Conservation (phyloP, 2,329 filamentous ascomycete species). For the Trichoderma citrinoviride region DNA sequence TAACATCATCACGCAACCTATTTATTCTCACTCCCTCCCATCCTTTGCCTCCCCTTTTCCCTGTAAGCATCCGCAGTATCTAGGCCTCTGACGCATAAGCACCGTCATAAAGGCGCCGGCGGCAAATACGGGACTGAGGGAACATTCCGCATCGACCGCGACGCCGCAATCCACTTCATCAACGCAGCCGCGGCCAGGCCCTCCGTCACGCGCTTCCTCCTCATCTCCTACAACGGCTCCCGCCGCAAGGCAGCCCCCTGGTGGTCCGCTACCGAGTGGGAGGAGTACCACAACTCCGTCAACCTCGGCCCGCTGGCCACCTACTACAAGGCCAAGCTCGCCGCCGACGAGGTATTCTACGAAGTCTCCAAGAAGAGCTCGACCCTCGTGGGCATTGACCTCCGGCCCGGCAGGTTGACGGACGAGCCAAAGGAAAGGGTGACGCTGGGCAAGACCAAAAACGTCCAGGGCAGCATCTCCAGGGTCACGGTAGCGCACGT, state of each 20-base stretch:
- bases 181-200: conserved; percentile 55
- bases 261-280: conserved; percentile 54
- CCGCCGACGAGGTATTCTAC: conserved; percentile 57
- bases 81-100: neutral
- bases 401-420: conserved; percentile 53
- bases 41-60: neutral
- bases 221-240: conserved; percentile 60
- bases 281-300: conserved; percentile 42
- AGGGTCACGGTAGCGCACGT: conserved; percentile 60
- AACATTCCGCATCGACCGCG: conserved; percentile 59
- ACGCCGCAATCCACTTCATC: conserved; percentile 63
- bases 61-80: neutral
- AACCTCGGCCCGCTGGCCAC: conserved; percentile 43
- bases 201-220: conserved; percentile 58
- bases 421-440: conserved; percentile 49
- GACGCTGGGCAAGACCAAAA: conserved; percentile 46
- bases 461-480: conserved; percentile 43
- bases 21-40: too few relatives aligned
- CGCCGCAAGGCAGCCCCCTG: conserved; percentile 52
- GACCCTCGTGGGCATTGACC: conserved; percentile 49
- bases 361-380: conserved; percentile 42
- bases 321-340: conserved; percentile 61
- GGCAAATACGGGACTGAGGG: conserved; percentile 56
- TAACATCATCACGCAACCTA: too few relatives aligned
- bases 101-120: conserved; percentile 48